Base-by-base conservation (phyloP, 2,329 filamentous ascomycete genomes). In the Calonectria crousiana region DNA sequence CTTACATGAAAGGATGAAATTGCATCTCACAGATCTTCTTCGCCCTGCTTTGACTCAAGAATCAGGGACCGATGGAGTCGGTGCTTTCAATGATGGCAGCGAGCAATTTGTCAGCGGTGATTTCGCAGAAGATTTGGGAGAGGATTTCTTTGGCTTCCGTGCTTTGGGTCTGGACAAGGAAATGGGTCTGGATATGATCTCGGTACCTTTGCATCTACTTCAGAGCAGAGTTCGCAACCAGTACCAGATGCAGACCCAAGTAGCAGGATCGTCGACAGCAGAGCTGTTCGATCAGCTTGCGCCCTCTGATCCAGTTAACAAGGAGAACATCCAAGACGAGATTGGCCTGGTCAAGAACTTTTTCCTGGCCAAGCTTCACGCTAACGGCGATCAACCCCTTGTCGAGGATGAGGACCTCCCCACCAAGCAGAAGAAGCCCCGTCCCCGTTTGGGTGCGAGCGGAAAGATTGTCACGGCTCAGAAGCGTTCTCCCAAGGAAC, bases 71-170 rank as follows among this genome's bases (percentile, higher is more conserved):
- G 97, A 98, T 82, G 97, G 96, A 44, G 95, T 93, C 6, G 94
- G 94, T 71, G 95, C 95, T 9, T 99, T 99, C 89, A 95, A 97
- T 76, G 97, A 99, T 80, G 96, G 96, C 77, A 98, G 95, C 84
- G 97, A 99, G 77, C 97, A 98, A 83, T 99, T 98, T 79, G 93
- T 98, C 62, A 95, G 95, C 58, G 97, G 97, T 75, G 97, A 99
- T 84, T 99, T 99, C 83, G 97, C 97, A 0, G 97, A 98, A 83
- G 97, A 99, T 79, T 94, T 99, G 16, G 96, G 96, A 75, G 97
- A 99, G 87, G 97, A 99, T 86, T 99, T 98, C 90, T 99, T 99
- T 82, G 97, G 97, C 34, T 98, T 99, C 90, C 96, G 95, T 83
- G 96, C 98, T 74, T 91, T 99, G 58, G 97, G 97, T 53, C 90